A percentile compares a stretch with the other conserved stretches of the same genome.
Evolutionary conservation across 2,329 filamentous ascomycete genomes (phyloP).

Genomic region (Knufia petricola): DNA sequence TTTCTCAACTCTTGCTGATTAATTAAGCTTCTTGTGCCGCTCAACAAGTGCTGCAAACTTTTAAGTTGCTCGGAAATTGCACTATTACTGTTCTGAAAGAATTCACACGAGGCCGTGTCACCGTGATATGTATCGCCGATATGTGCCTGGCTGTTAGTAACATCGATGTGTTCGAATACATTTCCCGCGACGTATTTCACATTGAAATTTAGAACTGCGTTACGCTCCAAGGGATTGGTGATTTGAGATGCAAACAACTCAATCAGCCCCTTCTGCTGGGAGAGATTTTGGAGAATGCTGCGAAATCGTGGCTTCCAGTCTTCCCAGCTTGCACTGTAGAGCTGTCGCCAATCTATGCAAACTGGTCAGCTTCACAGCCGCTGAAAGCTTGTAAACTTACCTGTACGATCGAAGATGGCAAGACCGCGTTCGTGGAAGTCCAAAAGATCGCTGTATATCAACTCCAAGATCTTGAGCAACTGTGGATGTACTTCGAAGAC

Average conservation of each 20-base stretch:
- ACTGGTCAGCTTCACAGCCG: too few relatives aligned
- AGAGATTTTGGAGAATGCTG: conserved; percentile 19
- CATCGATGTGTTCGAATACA: conserved; percentile 9
- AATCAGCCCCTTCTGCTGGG: conserved; percentile 17
- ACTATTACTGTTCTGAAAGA: too few relatives aligned
- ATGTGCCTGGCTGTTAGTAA: neutral
- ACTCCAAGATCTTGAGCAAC: conserved; percentile 13
- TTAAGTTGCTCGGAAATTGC: neutral
- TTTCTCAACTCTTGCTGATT: neutral
- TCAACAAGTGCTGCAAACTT: neutral
- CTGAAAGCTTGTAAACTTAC: conserved; percentile 18
- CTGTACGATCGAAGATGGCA: conserved; percentile 17
- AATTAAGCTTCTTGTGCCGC: neutral
- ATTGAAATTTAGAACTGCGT: neutral
- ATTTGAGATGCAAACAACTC: conserved; percentile 14
- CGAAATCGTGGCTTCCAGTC: conserved; percentile 17
- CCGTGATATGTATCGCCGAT: conserved; percentile 8
- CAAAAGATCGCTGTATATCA: conserved; percentile 20
- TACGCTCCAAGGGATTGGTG: neutral
- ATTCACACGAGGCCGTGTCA: too few relatives aligned
- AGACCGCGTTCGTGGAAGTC: conserved; percentile 18
- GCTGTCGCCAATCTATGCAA: conserved; percentile 23
- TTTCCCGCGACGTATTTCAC: conserved; percentile 17
- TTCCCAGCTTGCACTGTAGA: conserved; percentile 25
- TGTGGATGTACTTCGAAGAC: conserved; percentile 16